Percentiles rank a stretch among this genome's conserved stretches.
Evolutionary conservation across 192 early-diverging fungal genomes (phyloP).

Genomic region (Haplosporangium gracile): DNA sequence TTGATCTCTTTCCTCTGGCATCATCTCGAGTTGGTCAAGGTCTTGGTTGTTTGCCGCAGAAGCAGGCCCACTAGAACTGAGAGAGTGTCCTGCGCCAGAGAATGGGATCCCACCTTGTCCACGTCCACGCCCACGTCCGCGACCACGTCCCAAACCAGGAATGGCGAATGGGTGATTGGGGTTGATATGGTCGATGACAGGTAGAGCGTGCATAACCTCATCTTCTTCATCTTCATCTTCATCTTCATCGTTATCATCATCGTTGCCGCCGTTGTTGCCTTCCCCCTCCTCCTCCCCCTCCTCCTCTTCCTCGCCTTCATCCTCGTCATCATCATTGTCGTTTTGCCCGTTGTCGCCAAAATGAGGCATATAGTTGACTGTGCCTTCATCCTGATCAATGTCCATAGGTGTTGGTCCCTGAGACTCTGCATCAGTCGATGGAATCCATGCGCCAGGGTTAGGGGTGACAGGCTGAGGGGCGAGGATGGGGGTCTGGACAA

Average conservation of each 20-base stretch:
- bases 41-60: not conserved
- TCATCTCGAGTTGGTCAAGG: not conserved
- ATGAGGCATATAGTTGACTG: not conserved
- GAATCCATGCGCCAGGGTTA: conserved; percentile 25
- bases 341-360: not conserved
- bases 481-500: conserved; percentile 34
- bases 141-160: conserved; percentile 9
- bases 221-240: conserved; percentile 31
- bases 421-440: conserved; percentile 23
- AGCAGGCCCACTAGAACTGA: conserved; percentile 2
- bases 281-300: conserved; percentile 4
- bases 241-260: conserved; percentile 11
- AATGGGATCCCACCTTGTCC: conserved; percentile 33
- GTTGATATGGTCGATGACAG: conserved; percentile 10
- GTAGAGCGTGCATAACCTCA: conserved; percentile 46
- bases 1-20: not conserved
- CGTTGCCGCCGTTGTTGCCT: not conserved
- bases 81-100: conserved; percentile 42
- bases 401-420: conserved; percentile 9
- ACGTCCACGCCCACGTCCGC: conserved; percentile 24
- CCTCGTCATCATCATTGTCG: not conserved
- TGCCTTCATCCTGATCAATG: conserved; percentile 4
- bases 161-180: conserved; percentile 18
- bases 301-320: not conserved
- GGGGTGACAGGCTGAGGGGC: conserved; percentile 43